Evolutionary conservation across 768 basidiomycete genomes (phyloP), one percentile per base, ranked within the genome.

Genomic region (Termitomyces sp.): DNA sequence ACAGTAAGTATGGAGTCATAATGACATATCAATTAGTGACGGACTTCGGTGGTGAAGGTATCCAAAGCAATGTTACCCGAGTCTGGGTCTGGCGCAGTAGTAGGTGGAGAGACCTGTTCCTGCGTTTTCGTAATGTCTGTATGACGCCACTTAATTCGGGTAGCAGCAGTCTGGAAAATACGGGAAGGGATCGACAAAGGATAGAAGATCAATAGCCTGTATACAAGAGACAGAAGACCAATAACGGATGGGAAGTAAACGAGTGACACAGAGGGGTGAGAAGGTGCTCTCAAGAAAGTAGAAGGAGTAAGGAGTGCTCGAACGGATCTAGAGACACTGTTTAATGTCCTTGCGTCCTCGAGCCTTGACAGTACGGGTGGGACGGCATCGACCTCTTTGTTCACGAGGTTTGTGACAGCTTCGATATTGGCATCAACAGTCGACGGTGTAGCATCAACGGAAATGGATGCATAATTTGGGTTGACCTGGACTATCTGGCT

Each of bases 321-420:
- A 42, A 77, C 68, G 56, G 68, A 69, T 57, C 65, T 65, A 23
- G 73, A 69, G 19, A 66, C 62, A 57, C 62, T 59, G 32, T 34
- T 44, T 34, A 35, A 58, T 1, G 25, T 11, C 29, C 73, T 73
- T 37, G 81, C 80, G 38, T 82, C 77, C 35, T 85, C 74, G n/a
- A 66, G 75, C 17, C 66, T 72, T 35, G 80, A 80, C 14, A 72
- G 68, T 25, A 75, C 73, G 25, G 66, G 66, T 4, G 85, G 85
- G 17, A 73, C 74, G 6, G 85, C 85, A 58, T 85, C 84, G 54
- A 90, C 71, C 32, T 66, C 71, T 66, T 76, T 76, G 37, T 82
- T 77, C 11, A 68, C 61, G 53, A 67, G 69, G 27, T 60, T 44
- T 11, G 62, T 50, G 31, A 57, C 21, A 9, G 64, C 56, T 46